A percentile compares a stretch with the other conserved stretches of the same genome.
These are phyloP conservation scores for Phytophthora gonapodyides DNA, from an alignment of 352 stramenopile genomes.

Conservation along the genomic window DNA sequence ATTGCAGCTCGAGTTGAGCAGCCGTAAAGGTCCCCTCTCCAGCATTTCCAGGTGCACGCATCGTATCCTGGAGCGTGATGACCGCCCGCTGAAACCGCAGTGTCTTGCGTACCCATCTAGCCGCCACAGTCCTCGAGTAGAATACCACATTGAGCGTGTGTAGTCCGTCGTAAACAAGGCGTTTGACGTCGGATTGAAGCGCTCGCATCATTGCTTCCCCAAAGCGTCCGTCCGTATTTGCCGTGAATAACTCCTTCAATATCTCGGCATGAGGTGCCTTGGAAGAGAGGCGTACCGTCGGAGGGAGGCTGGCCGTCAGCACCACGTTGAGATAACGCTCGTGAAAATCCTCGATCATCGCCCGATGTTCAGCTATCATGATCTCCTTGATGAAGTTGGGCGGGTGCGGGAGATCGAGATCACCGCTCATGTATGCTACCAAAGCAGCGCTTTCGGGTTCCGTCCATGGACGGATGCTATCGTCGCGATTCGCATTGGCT, in stretches of 20 bases:
- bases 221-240: background rate
- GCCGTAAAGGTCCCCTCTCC: background rate
- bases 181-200: slow-evolving; percentile 6
- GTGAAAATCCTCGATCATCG: slow-evolving; percentile 8
- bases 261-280: background rate
- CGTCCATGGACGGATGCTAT: no score
- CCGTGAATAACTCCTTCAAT: slow-evolving; percentile 1
- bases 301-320: slow-evolving; percentile 3
- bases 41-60: background rate
- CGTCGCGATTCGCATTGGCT: no score
- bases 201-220: slow-evolving; percentile 4
- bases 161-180: background rate
- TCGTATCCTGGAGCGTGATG: background rate
- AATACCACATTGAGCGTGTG: background rate
- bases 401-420: background rate
- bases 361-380: background rate
- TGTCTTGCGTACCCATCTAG: background rate
- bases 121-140: background rate
- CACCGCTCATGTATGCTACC: background rate
- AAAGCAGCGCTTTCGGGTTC: background rate
- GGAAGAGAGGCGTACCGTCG: background rate
- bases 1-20: slow-evolving; percentile 4
- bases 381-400: slow-evolving; percentile 12
- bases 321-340: background rate
- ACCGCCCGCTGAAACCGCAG: slow-evolving; percentile 9